These are phyloP conservation scores for Fonsecaea monophora DNA, from an alignment of 2,329 filamentous ascomycete species.

Conservation along the genomic window DNA sequence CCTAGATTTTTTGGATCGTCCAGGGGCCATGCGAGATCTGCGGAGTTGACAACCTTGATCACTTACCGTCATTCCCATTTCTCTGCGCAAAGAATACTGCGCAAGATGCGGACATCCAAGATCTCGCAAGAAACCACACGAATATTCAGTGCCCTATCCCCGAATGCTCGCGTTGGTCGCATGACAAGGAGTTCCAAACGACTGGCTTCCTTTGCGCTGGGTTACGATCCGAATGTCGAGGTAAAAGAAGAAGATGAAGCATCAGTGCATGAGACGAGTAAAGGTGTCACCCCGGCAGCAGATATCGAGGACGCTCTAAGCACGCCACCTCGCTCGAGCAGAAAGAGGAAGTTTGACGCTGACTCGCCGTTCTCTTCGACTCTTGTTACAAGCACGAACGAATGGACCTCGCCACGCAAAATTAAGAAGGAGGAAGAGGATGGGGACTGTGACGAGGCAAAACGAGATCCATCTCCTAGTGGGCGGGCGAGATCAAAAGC, in stretches of 20 bases:
- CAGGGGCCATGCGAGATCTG: conserved; percentile 7
- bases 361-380: conserved; percentile 42
- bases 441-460: conserved; percentile 43
- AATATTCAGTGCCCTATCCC: conserved; percentile 58
- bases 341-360: conserved; percentile 58
- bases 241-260: conserved; percentile 42
- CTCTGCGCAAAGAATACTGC: neutral
- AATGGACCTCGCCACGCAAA: conserved; percentile 37
- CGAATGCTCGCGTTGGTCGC: conserved; percentile 49
- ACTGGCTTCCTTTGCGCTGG: conserved; percentile 56
- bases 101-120: conserved; percentile 63
- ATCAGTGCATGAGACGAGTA: conserved; percentile 42
- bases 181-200: conserved; percentile 53
- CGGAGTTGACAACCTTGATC: neutral
- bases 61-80: neutral
- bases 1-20: neutral
- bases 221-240: conserved; percentile 37
- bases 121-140: conserved; percentile 66
- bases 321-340: conserved; percentile 42
- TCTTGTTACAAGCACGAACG: conserved; percentile 27
- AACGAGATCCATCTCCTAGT: conserved; percentile 43
- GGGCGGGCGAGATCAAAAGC: conserved; percentile 45
- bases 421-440: conserved; percentile 41
- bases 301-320: conserved; percentile 66
- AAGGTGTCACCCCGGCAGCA: conserved; percentile 41